Evolutionary conservation across 2,329 filamentous ascomycete species (phyloP).

Genomic region (Cadophora malorum): DNA sequence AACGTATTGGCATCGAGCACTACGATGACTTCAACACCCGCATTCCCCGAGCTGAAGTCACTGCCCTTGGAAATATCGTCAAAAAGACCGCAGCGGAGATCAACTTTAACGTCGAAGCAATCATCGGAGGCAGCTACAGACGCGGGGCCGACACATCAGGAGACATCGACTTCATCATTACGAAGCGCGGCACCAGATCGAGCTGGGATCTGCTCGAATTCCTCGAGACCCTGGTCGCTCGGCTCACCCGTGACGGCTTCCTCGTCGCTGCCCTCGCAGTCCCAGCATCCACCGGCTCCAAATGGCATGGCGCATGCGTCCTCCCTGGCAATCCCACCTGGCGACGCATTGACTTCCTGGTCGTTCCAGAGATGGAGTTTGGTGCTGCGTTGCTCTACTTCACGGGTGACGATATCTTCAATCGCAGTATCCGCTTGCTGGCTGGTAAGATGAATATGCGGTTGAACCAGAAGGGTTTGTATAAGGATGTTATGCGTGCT

Average conservation of each 20-base stretch:
- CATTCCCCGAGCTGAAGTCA: slow-evolving; percentile 80
- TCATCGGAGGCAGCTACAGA: slow-evolving; percentile 84
- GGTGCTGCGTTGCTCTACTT: slow-evolving; percentile 94
- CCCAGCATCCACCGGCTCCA: slow-evolving; percentile 57
- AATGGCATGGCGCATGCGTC: slow-evolving; percentile 88
- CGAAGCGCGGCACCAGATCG: slow-evolving; percentile 63
- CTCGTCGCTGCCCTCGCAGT: slow-evolving; percentile 73
- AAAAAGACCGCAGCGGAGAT: slow-evolving; percentile 61
- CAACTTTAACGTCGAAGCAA: slow-evolving; percentile 70
- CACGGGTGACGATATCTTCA: slow-evolving; percentile 94
- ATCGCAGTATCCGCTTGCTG: slow-evolving; percentile 81
- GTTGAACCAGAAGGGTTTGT: slow-evolving; percentile 84
- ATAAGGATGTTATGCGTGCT: slow-evolving; percentile 70
- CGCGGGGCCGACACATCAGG: slow-evolving; percentile 76
- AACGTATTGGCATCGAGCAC: slow-evolving; percentile 78
- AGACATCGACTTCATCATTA: slow-evolving; percentile 87
- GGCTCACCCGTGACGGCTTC: slow-evolving; percentile 67
- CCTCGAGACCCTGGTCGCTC: slow-evolving; percentile 66
- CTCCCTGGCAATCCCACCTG: slow-evolving; percentile 67
- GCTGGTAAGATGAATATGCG: slow-evolving; percentile 83
- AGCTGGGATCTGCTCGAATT: slow-evolving; percentile 65
- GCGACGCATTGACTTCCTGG: slow-evolving; percentile 83
- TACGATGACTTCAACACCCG: slow-evolving; percentile 80
- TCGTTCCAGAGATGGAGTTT: slow-evolving; percentile 79
- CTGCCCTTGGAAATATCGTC: slow-evolving; percentile 71